phyloP scores from a whole-genome alignment of 257 asterid genomes.

The Nemophila menziesii region DNA sequence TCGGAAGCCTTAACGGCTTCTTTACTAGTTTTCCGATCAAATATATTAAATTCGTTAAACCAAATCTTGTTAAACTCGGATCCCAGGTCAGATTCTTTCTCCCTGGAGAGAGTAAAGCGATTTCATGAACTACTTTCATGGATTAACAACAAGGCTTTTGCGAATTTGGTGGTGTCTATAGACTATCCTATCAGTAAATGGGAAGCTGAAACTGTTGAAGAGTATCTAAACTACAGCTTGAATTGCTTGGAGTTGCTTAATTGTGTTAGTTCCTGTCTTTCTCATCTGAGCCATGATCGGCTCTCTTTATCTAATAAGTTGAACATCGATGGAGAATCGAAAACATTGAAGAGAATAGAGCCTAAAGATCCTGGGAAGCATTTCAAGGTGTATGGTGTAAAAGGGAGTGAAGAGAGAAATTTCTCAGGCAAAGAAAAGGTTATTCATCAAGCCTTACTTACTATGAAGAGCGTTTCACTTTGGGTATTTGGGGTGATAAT shows the following conservation, averaged over 20 bases:
- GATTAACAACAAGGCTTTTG: constrained; percentile 33
- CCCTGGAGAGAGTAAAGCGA: constrained; percentile 19
- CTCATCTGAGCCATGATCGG: constrained; percentile 33
- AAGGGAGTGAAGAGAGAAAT: constrained; percentile 18
- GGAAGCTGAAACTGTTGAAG: constrained; percentile 31
- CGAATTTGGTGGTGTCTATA: constrained; percentile 31
- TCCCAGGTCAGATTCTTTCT: constrained; percentile 17
- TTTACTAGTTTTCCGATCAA: constrained; percentile 27
- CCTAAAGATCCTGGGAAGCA: constrained; percentile 12
- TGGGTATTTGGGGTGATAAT: constrained; percentile 36
- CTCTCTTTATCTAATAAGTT: constrained; percentile 30
- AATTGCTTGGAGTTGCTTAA: constrained; percentile 35
- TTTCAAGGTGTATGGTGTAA: constrained; percentile 13
- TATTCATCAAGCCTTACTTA: constrained; percentile 23
- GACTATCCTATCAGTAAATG: constrained; percentile 46
- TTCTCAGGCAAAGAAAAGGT: constrained; percentile 27
- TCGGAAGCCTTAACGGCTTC: constrained; percentile 22
- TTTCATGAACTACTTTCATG: constrained; percentile 30
- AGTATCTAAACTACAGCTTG: constrained; percentile 34
- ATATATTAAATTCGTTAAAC: constrained; percentile 22
- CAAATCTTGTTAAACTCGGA: constrained; percentile 14
- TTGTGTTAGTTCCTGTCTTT: constrained; percentile 33
- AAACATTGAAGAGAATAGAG: constrained; percentile 14
- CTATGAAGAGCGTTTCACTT: constrained; percentile 21
- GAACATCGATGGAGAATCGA: constrained; percentile 17